Base-by-base conservation (phyloP, 768 basidiomycete genomes). In the Kwoniella pini region DNA sequence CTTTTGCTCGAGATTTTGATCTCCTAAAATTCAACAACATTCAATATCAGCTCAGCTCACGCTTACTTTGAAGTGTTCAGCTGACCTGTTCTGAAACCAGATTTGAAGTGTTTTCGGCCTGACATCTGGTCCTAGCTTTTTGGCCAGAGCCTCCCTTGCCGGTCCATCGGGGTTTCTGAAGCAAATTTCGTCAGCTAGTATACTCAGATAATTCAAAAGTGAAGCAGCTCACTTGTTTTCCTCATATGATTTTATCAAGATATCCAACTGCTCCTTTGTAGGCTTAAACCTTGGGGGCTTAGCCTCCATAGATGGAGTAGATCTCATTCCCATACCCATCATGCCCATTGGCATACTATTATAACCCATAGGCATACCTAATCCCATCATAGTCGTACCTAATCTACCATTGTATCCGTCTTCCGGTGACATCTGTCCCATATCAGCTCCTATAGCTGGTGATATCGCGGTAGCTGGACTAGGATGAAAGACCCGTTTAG, bases 81-180 rank as follows among this genome's bases (percentile, higher is more conserved):
- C 66, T 59, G 19, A 72, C 70, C 72, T 55, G 45, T 74, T 74
- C 52, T 74, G 72, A 42, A 74, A 74, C 72, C 72, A 74, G 22
- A 74, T 74, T 38, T 74, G 72, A 15, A 74, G 53, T 0, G 72
- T 74, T 51, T 74, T 74, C 6, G 65, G 64, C 27, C 56, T 53
- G 17, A 71, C 50, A 31, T 68, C 70, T 5, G 59, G 52, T 6
- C 72, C 72, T 24, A 74, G 28, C 24, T 30, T 49, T 26, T 61
- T 63, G 1, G 70, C 70, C 15, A 71, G 43, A 3, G 46, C 56
- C 40, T 71, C 72, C 36, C 72, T 44, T 2, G 62, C 57, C 9
- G 63, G 44, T 5, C 54, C 63, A 56, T 71, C 72, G 11, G 72
- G 72, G 43, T 74, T 74, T 39, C 71, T 72, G 28, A 15, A 12